phyloP scores from a whole-genome alignment of 371 early-diverging fungal genomes.

The Mortierella sp. region DNA sequence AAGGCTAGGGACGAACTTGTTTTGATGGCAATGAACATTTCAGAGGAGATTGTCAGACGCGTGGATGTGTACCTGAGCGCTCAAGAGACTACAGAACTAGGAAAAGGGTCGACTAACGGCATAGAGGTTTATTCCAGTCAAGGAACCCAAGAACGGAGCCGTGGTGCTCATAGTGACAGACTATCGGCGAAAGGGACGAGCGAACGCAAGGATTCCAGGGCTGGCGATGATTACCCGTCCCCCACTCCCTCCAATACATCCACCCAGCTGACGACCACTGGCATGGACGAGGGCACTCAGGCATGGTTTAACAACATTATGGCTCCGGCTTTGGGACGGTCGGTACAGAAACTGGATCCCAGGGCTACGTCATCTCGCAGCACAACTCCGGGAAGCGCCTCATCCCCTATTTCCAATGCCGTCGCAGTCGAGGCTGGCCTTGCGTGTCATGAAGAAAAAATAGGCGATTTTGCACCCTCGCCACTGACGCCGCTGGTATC shows the following conservation, averaged over 20 bases:
- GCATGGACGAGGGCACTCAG: conserved; percentile 22
- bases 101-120: not conserved
- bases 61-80: conserved; percentile 18
- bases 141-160: not conserved
- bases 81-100: not conserved
- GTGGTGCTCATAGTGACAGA: not conserved
- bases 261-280: not conserved
- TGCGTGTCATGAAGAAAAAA: not conserved
- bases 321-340: not conserved
- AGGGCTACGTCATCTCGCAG: no score
- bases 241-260: not conserved
- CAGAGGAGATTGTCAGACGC: conserved; percentile 32
- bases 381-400: not conserved
- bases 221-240: not conserved
- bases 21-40: conserved; percentile 42
- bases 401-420: no score
- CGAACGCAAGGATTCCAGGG: not conserved
- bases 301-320: conserved; percentile 29
- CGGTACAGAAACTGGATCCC: not conserved
- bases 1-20: conserved; percentile 45
- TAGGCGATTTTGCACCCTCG: not conserved
- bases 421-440: not conserved
- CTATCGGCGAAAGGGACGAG: not conserved
- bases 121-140: no score
- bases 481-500: not conserved